Conservation (phyloP, 192 early-diverging fungal species). For the Cetraspora pellucida region DNA sequence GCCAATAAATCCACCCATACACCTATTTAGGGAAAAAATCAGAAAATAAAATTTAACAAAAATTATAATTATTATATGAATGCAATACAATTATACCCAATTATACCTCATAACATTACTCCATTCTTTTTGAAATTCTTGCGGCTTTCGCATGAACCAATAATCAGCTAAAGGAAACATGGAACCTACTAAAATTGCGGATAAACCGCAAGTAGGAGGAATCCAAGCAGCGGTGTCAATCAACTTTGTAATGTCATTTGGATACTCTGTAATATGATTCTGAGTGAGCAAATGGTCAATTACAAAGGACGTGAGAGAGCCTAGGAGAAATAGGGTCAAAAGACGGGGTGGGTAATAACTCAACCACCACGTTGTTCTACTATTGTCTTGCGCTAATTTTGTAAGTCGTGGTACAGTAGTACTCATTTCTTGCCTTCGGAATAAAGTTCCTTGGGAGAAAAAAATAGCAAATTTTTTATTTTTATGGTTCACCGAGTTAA, state of each 20-base stretch:
- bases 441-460: no score
- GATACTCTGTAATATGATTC: slow-evolving; percentile 57
- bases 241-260: slow-evolving; percentile 43
- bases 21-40: slow-evolving; percentile 35
- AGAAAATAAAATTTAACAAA: not conserved
- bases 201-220: slow-evolving; percentile 60
- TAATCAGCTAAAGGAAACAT: slow-evolving; percentile 62
- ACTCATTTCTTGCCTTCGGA: no score
- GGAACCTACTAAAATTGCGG: slow-evolving; percentile 61
- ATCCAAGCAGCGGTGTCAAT: slow-evolving; percentile 65
- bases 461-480: no score
- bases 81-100: slow-evolving; percentile 38
- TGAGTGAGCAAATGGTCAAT: slow-evolving; percentile 67
- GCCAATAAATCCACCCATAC: slow-evolving; percentile 56
- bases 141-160: slow-evolving; percentile 44
- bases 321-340: slow-evolving; percentile 62
- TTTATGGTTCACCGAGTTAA: no score
- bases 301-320: slow-evolving; percentile 62
- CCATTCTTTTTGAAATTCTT: slow-evolving; percentile 54
- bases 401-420: no score
- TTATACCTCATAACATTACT: slow-evolving; percentile 56
- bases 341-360: slow-evolving; percentile 54
- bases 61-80: not conserved
- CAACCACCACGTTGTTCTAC: not conserved
- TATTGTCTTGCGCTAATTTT: no score